Evolutionary conservation across 768 basidiomycete species (phyloP), one percentile per base, ranked within the genome.

Genomic region (Suillus hirtellus): DNA sequence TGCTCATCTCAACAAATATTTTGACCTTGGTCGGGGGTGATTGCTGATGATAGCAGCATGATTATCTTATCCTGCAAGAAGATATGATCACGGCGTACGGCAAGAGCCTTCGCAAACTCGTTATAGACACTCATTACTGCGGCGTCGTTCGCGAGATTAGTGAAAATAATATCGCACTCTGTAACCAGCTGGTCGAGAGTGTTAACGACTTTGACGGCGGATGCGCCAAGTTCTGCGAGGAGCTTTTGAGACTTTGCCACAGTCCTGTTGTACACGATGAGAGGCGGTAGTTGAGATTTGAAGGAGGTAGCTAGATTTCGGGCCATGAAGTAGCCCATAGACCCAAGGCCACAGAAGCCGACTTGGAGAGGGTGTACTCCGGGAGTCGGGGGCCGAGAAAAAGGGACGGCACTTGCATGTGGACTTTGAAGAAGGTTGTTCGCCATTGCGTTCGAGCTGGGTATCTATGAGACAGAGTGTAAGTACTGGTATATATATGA

Each of bases 1-100:
- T 96, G 76, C 87, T 88, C 14, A 89, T 93, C 68, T 96, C 93
- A 38, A 94, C 88, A 66, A 95, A 93, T 55, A 93, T 89, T 72
- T 88, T 94, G 67, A 79, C 74, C 71, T 77, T 80, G 9, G 79
- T 71, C 1, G 83, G 79, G 38, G 81, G 79, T n/a, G 69, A 67
- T 67, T 70, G 70, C 78, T 86, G 64, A 69, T 42, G 66, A 64
- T 17, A 49, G 56, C 61, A 70, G 65, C 40, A 21, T 59, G 24
- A 12, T 27, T 17, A 37, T 21, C 11, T 43, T 54, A 60, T 56
- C 38, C 59, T 17, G n/a, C 27, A 47, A 15, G 37, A 56, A 47
- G 35, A 31, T 50, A 38, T 27, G 42, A 46, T 44, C 11, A 49
- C 46, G 31, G 60, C 75, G 61, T 70, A 88, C 90, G 75, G 81